Evolutionary conservation across 352 stramenopile species (phyloP), one percentile per base, ranked within the genome.

Genomic region (Phytopythium chamaehyphon): DNA sequence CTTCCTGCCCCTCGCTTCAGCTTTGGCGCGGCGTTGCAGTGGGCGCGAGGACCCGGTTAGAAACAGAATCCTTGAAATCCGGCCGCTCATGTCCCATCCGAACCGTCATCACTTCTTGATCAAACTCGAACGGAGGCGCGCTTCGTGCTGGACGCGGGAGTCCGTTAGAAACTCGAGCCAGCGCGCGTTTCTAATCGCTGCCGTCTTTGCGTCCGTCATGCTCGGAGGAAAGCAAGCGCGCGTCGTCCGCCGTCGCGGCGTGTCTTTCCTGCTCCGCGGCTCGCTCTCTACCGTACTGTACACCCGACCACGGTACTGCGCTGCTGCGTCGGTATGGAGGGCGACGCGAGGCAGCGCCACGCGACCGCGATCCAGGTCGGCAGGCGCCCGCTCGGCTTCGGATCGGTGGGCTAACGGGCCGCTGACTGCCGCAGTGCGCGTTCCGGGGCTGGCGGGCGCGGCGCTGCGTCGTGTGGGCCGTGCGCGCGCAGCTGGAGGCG

Each of bases 361-460:
- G 62, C 59, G 39, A 60, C 50, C 19, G 23, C 19, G 38, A 67
- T 70, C 28, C 62, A 70, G 58, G 62, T 60, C 9, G 28, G 28
- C 28, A 9, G 28, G 28, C 28, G 28, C 28, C 28, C 9, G 15
- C 38, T 44, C 38, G 18, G 12, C 38, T 7, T 9, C 21, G 38
- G 38, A 22, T 23, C 28, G n/a, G 6, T 16, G 18, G 21, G 10
- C 21, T 9, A 44, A 37, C 45, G 38, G 23, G 12, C 36, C 16
- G 21, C 47, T 31, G 47, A 31, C 31, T 4, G 14, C 6, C 31
- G 12, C 44, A 88, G 73, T 40, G 63, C 31, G 57, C 43, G 24
- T 86, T 83, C 54, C 78, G 78, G 11, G 78, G 75, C 45, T 89
- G 74, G 71, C 64, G 75, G 36, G 55, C 65, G 33, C 73, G 75